Conservation (phyloP, 148 eudicot genomes). For the Diospyros lotus region DNA sequence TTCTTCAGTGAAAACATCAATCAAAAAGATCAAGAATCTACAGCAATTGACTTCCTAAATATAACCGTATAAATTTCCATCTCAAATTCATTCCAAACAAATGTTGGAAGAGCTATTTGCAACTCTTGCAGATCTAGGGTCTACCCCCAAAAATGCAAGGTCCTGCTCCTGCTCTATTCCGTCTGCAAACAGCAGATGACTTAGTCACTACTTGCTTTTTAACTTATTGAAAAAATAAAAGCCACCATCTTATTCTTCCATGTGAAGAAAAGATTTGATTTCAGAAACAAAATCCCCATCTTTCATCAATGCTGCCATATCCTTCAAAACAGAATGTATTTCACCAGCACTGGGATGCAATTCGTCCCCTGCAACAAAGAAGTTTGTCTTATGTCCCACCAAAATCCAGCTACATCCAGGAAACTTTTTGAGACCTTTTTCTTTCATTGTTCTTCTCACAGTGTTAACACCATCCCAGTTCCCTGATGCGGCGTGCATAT, state of each 20-base stretch:
- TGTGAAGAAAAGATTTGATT: slow-evolving; percentile 13
- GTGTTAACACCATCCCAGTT: slow-evolving; percentile 70
- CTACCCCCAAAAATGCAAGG: background rate
- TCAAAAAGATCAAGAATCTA: background rate
- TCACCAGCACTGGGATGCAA: slow-evolving; percentile 24
- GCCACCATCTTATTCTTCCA: background rate
- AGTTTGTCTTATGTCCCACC: slow-evolving; percentile 27
- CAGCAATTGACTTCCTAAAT: background rate
- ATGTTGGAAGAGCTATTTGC: no score
- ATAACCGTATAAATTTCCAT: background rate
- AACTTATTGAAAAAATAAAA: background rate
- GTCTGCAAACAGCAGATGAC: background rate
- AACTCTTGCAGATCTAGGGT: background rate
- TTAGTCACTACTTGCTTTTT: background rate
- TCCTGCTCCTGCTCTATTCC: background rate
- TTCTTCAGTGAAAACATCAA: no score
- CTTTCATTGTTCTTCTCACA: slow-evolving; percentile 68
- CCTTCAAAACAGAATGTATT: slow-evolving; percentile 28
- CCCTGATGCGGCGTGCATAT: slow-evolving; percentile 74
- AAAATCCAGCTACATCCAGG: slow-evolving; percentile 78
- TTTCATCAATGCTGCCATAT: slow-evolving; percentile 22
- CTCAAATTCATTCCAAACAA: background rate
- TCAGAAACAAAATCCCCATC: slow-evolving; percentile 23
- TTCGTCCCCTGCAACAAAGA: slow-evolving; percentile 35
- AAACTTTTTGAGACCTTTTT: slow-evolving; percentile 55